Conservation (phyloP, 169 alveolate species). For the Eimeria praecox region DNA sequence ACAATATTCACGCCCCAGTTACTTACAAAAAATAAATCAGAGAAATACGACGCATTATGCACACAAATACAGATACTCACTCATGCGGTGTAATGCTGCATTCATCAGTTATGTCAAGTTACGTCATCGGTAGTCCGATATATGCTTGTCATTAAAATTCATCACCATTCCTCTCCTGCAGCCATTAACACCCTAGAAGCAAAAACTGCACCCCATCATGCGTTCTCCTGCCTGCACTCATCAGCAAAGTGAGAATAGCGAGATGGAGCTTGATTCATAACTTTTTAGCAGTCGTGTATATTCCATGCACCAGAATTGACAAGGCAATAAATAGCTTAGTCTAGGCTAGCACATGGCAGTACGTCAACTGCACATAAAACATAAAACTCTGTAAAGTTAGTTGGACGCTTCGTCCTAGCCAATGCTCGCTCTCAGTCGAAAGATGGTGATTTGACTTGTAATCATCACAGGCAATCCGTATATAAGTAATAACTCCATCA, state of each 20-base stretch:
- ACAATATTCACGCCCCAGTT: background rate
- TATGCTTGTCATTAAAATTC: conserved; percentile 42
- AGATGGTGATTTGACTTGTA: conserved; percentile 38
- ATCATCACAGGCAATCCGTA: conserved; percentile 9
- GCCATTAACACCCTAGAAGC: background rate
- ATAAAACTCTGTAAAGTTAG: background rate
- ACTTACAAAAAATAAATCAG: background rate
- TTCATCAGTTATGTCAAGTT: background rate
- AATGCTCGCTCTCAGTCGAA: conserved; percentile 42
- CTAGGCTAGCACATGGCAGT: conserved; percentile 31
- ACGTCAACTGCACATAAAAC: conserved; percentile 36
- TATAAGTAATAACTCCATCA: background rate
- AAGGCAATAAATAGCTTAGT: background rate
- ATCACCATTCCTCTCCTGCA: conserved; percentile 30
- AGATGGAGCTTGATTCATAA: background rate
- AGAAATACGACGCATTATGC: background rate
- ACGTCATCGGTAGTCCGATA: conserved; percentile 43
- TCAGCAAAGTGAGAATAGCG: conserved; percentile 60
- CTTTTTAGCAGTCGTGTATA: conserved; percentile 3
- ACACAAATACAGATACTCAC: background rate
- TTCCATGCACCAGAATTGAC: conserved; percentile 45
- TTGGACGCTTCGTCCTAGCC: background rate
- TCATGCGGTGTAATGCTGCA: background rate
- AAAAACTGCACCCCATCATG: conserved; percentile 49
- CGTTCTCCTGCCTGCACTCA: conserved; percentile 38